Base-by-base conservation (phyloP, 345 rosid species). In the Melastoma malabathricum region DNA sequence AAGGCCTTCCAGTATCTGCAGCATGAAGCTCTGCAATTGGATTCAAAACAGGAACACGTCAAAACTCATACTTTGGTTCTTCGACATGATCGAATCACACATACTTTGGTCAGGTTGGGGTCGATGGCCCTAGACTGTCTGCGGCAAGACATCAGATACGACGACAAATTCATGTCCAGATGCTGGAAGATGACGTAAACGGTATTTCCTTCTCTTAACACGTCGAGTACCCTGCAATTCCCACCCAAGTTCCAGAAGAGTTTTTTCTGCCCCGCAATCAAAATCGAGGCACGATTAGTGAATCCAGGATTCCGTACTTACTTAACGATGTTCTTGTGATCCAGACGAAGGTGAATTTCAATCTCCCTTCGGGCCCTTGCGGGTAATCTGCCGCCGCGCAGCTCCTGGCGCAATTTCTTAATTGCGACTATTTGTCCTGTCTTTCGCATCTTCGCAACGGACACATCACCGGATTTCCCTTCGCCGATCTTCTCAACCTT, bases 401-500 rank as follows among this genome's bases (percentile, higher is more conserved):
- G 96, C 75, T 90, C 94, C 57, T 82, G 55, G 18, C 96, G 81
- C 48, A 86, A 84, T 80, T 90, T 86, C 82, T 90, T 90, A 78
- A 90, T 62, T 50, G 96, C 98, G 39, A 87, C 81, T 0, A 89
- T 84, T 67, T 80, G 83, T 63, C 87, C 84, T 52, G 89, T 86
- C 47, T 58, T 49, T 34, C 84, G 88, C 54, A 86, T 86, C 6
- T 86, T 75, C 51, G 96, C 98, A 72, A 86, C 86, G 59, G 84
- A 86, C 31, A 90, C 98, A 52, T 80, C 98, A 20, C 98, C 96
- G 63, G 82, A 86, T 13, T 92, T 86, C 54, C 98, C 98, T 67
- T 90, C 98, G 58, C 96, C 94, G 19, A 90, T 86, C 78, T 90
- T 90, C 81, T 84, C 96, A 44, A 90, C 88, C 68, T 83, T 90